Percentiles rank a stretch among this genome's conserved stretches.
These are phyloP conservation scores for Hemisphaericaspora lyxosophila DNA, from an alignment of 1,139 yeast genomes.

Conservation along the genomic window DNA sequence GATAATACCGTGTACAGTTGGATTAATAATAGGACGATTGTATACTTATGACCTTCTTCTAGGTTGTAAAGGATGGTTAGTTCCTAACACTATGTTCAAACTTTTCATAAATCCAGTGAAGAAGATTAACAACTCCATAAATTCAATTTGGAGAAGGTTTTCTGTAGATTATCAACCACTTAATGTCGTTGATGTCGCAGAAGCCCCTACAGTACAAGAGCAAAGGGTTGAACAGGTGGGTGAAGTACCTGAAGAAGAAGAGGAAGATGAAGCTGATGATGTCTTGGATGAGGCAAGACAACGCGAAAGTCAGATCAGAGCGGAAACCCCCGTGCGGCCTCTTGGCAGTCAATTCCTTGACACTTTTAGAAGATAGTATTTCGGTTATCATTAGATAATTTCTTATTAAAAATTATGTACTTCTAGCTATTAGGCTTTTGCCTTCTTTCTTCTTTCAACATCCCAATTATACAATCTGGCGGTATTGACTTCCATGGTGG, in stretches of 20 bases:
- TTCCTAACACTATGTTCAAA: slow-evolving; percentile 32
- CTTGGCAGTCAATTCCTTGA: slow-evolving; percentile 58
- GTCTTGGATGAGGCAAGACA: slow-evolving; percentile 23
- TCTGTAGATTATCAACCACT: slow-evolving; percentile 16
- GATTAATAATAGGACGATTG: slow-evolving; percentile 60
- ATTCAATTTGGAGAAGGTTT: slow-evolving; percentile 9
- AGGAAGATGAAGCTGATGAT: slow-evolving; percentile 25
- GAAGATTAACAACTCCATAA: slow-evolving; percentile 7
- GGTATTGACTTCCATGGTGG: slow-evolving; percentile 97
- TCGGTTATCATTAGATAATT: no score
- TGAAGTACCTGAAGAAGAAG: no score
- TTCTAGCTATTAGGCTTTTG: slow-evolving; percentile 26
- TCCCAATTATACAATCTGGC: slow-evolving; percentile 97
- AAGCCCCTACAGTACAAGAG: slow-evolving; percentile 7
- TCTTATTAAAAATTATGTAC: no score
- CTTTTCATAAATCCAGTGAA: slow-evolving; percentile 26
- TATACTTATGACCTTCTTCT: slow-evolving; percentile 58
- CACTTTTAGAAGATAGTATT: slow-evolving; percentile 52
- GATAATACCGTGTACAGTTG: slow-evolving; percentile 51
- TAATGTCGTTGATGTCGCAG: slow-evolving; percentile 11
- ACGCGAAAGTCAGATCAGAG: slow-evolving; percentile 34
- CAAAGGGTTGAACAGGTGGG: slow-evolving; percentile 2
- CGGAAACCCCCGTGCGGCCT: slow-evolving; percentile 60
- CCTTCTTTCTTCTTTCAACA: slow-evolving; percentile 72
- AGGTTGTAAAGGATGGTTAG: slow-evolving; percentile 55